Base-by-base conservation (phyloP, 768 basidiomycete species). In the Pulveroboletus ravenelii region DNA sequence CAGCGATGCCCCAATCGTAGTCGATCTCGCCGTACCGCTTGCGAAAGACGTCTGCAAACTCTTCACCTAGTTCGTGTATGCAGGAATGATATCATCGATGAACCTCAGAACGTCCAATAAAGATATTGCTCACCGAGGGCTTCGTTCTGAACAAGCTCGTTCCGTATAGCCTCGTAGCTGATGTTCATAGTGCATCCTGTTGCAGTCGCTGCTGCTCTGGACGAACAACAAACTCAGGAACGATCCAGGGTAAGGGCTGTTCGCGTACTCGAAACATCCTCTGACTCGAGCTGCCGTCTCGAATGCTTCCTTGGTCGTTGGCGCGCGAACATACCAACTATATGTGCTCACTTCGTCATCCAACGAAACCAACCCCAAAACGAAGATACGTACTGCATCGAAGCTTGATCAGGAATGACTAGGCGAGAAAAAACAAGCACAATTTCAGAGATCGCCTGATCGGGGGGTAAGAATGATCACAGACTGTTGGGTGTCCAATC, bases 321-420 rank as follows among this genome's bases (percentile, higher is more conserved):
- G 84, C 0, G 85, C 87, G 14, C 90, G 84, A 4, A 89, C 79
- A 58, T 81, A 83, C 70, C 82, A 93, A 12, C 82, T 85, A 45
- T 25, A n/a, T 39, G 29, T n/a, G 1, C 14, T 20, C 41, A n/a
- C 13, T 40, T n/a, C 15, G 39, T 3, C 15, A 20, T 37, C 17
- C 6, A 23, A 39, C 15, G 9, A 45, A 27, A 43, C 10, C 13
- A 30, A 41, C 34, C 4, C 12, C 10, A 20, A 45, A 23, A n/a
- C 4, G 6, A 40, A 37, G 17, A n/a, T 7, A 65, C 81, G 48
- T 60, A 86, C 86, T 74, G 69, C 73, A 89, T 82, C 54, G 81
- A 81, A 1, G 89, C 75, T 54, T 88, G 81, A 62, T 90, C 89
- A 0, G 90, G 90, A 44, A 90, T 89, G 55, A 93, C 90, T 91